These are phyloP conservation scores for Kwoniella pini DNA, from an alignment of 768 basidiomycete genomes.

Conservation along the genomic window DNA sequence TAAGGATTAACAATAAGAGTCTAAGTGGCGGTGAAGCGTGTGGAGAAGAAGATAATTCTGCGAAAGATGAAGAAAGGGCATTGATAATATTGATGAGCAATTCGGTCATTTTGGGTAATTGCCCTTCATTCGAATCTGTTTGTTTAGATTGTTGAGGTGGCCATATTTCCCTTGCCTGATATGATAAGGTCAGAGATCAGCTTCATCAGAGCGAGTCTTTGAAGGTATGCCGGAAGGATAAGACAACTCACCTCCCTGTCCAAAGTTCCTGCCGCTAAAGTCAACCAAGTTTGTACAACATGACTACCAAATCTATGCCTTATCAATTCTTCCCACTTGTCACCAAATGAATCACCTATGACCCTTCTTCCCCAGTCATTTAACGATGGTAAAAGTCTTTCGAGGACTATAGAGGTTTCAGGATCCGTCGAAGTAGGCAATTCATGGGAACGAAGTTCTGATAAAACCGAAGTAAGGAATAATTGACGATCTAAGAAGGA, in stretches of 20 bases:
- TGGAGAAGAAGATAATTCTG: conserved; percentile 72
- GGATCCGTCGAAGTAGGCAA: conserved; percentile 88
- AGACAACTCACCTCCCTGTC: conserved; percentile 55
- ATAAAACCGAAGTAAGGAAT: conserved; percentile 78
- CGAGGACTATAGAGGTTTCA: conserved; percentile 85
- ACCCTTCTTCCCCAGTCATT: conserved; percentile 94
- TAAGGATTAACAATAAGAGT: conserved; percentile 73
- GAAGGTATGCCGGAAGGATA: background rate
- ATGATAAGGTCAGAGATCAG: conserved; percentile 16
- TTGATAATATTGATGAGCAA: conserved; percentile 39
- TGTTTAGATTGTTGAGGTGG: conserved; percentile 55
- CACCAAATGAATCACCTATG: conserved; percentile 79
- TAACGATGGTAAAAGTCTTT: conserved; percentile 88
- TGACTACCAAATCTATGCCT: conserved; percentile 89
- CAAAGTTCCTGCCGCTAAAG: conserved; percentile 56
- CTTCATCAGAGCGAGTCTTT: background rate
- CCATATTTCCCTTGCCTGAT: conserved; percentile 35
- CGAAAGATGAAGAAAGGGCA: conserved; percentile 62
- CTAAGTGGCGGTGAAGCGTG: conserved; percentile 91
- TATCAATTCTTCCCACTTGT: conserved; percentile 69
- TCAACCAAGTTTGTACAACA: conserved; percentile 87
- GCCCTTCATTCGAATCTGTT: conserved; percentile 22
- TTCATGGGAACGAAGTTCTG: conserved; percentile 84
- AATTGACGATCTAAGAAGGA: conserved; percentile 65
- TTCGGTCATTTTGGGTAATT: conserved; percentile 54